Evolutionary conservation across 768 basidiomycete species (phyloP).

Genomic region (Pleurotus tuber-regium): DNA sequence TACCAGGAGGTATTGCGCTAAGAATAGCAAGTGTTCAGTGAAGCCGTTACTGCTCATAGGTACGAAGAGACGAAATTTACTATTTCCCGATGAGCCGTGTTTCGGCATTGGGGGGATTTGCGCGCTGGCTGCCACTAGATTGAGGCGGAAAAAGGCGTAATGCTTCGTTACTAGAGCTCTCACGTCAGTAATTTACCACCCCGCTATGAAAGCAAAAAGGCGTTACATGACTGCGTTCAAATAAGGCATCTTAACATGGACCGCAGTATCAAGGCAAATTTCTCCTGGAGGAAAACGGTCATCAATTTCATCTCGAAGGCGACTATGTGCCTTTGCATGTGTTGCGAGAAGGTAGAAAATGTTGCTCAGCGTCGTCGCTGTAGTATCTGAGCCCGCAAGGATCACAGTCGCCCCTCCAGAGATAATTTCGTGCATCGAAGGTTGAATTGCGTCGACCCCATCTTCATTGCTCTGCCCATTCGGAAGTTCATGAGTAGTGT

Average conservation of each 20-base stretch:
- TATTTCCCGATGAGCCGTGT: conserved; percentile 36
- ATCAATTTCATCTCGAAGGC: conserved; percentile 42
- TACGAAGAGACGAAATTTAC: conserved; percentile 24
- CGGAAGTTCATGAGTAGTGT: neutral
- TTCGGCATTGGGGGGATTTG: conserved; percentile 14
- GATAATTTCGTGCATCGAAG: conserved; percentile 16
- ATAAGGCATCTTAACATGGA: conserved; percentile 23
- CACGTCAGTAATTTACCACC: conserved; percentile 19
- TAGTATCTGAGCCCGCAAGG: conserved; percentile 48
- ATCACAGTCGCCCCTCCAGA: conserved; percentile 34
- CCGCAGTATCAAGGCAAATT: conserved; percentile 16
- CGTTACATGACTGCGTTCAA: conserved; percentile 32
- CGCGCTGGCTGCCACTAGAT: conserved; percentile 31
- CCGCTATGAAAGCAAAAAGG: conserved; percentile 31
- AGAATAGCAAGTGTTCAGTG: neutral
- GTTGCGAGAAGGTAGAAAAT: conserved; percentile 36
- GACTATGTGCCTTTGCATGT: conserved; percentile 32
- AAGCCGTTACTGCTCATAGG: conserved; percentile 1
- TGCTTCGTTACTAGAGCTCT: conserved; percentile 41
- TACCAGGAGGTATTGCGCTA: conserved; percentile 43
- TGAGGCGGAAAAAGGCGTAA: conserved; percentile 44
- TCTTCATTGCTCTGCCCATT: conserved; percentile 25
- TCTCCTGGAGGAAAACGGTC: conserved; percentile 22
- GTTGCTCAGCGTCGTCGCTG: conserved; percentile 34
- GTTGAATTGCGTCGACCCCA: conserved; percentile 19